Evolutionary conservation across 495 filamentous ascomycete species (phyloP).

Genomic region (Annulohypoxylon moriforme): DNA sequence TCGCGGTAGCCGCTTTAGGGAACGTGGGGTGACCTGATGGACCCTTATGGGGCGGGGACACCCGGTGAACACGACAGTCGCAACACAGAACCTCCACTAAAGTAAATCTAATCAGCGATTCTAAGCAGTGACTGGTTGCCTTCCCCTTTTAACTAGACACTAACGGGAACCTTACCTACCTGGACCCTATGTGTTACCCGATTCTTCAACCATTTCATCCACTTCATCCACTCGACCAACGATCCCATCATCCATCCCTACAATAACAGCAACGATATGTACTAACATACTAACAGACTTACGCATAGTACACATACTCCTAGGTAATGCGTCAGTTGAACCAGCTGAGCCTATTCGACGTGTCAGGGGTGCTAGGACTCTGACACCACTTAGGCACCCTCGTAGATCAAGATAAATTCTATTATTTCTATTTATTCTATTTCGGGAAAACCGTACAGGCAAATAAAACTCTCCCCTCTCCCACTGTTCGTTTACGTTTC

Average conservation of each 20-base stretch:
- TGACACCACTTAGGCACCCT: background rate
- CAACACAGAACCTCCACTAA: conserved; percentile 6
- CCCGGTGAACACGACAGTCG: conserved; percentile 35
- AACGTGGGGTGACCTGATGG: conserved; percentile 36
- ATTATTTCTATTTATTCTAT: conserved; percentile 27
- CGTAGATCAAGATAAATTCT: conserved; percentile 19
- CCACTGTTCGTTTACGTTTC: conserved; percentile 16
- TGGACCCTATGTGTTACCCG: conserved; percentile 11
- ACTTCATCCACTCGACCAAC: conserved; percentile 1
- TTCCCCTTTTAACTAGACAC: conserved; percentile 21
- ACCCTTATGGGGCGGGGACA: conserved; percentile 29
- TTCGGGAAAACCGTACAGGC: conserved; percentile 26
- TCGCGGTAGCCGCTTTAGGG: conserved; percentile 29
- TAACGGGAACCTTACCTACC: conserved; percentile 15
- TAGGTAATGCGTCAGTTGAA: conserved; percentile 1
- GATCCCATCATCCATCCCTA: conserved; percentile 1
- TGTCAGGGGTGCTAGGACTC: conserved; percentile 16
- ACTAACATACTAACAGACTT: too few relatives aligned
- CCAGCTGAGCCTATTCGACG: conserved; percentile 8
- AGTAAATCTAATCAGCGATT: conserved; percentile 1
- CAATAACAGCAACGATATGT: background rate
- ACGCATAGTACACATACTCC: background rate
- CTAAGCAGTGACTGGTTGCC: conserved; percentile 9
- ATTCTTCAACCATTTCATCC: background rate
- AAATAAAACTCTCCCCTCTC: conserved; percentile 37